These are phyloP conservation scores for Trypanosoma congolense DNA, from an alignment of 208 protist genomes.

Conservation along the genomic window DNA sequence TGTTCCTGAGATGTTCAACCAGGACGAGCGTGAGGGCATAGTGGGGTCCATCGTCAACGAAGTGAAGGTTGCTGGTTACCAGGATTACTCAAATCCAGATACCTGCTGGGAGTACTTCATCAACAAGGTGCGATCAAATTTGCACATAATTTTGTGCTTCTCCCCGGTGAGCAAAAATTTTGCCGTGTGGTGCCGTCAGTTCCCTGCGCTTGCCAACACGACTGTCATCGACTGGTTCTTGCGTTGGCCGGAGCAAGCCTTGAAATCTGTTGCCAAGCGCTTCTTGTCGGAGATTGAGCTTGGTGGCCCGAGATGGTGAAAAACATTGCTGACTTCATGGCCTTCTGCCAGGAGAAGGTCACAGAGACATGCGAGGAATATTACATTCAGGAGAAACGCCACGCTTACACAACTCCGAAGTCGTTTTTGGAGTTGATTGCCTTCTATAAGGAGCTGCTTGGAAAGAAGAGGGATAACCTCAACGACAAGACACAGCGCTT, in stretches of 20 bases:
- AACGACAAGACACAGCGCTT: conserved; percentile 91
- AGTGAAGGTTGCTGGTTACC: conserved; percentile 85
- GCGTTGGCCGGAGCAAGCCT: conserved; percentile 96
- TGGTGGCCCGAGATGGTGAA: conserved; percentile 78
- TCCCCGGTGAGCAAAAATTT: conserved; percentile 98
- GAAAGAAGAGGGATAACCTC: conserved; percentile 89
- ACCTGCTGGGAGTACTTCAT: conserved; percentile 96
- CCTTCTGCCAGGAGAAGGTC: conserved; percentile 92
- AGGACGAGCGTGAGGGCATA: conserved; percentile 91
- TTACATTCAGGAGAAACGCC: conserved; percentile 92
- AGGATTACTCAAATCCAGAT: conserved; percentile 89
- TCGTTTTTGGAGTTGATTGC: conserved; percentile 98
- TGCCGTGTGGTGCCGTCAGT: conserved; percentile 94
- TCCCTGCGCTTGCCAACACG: conserved; percentile 97
- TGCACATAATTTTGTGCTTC: conserved; percentile 97
- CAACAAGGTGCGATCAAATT: conserved; percentile 93
- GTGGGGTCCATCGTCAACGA: conserved; percentile 88
- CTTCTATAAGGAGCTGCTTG: conserved; percentile 95
- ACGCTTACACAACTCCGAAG: conserved; percentile 99
- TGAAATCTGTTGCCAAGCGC: conserved; percentile 93
- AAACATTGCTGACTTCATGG: conserved; percentile 94
- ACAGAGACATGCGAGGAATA: conserved; percentile 93
- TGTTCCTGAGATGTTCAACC: conserved; percentile 94
- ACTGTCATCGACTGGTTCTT: conserved; percentile 99
- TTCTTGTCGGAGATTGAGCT: conserved; percentile 93